These are phyloP conservation scores for Euclidium syriacum DNA, from an alignment of 345 rosid species.

Conservation along the genomic window DNA sequence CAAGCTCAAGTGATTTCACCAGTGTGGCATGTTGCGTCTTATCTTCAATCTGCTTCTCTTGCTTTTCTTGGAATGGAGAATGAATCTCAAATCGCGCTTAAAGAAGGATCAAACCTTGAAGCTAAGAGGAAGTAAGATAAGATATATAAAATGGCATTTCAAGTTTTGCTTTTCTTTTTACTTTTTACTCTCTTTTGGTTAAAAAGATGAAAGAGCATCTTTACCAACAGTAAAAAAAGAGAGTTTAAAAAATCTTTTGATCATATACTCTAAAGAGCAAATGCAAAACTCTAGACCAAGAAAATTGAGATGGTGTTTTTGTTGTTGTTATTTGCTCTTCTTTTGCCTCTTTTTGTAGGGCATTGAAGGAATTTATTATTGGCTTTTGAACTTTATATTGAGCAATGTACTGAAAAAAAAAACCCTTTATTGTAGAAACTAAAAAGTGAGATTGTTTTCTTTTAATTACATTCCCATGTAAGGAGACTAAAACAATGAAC, in stretches of 20 bases:
- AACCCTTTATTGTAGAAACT: constrained; percentile 7
- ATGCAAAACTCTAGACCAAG: constrained; percentile 13
- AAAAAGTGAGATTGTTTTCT: neutral
- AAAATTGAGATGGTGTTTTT: constrained; percentile 3
- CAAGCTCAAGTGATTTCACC: constrained; percentile 87
- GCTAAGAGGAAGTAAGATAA: constrained; percentile 34
- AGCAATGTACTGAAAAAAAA: constrained; percentile 12
- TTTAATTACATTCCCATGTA: no score
- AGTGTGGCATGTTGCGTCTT: constrained; percentile 77
- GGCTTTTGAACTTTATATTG: neutral
- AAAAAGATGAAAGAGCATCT: constrained; percentile 30
- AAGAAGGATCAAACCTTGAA: constrained; percentile 75
- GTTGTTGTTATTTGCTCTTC: no score
- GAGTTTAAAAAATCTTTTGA: constrained; percentile 13
- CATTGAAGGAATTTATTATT: constrained; percentile 17
- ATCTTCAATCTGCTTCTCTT: constrained; percentile 74
- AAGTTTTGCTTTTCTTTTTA: neutral
- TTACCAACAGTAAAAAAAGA: constrained; percentile 13
- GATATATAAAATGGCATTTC: no score
- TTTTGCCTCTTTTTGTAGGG: constrained; percentile 29
- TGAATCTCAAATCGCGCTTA: constrained; percentile 73
- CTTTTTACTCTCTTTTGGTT: neutral
- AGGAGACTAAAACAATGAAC: no score
- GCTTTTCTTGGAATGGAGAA: constrained; percentile 62
- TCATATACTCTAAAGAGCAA: constrained; percentile 2